These are phyloP conservation scores for Rhododendron griersonianum DNA, from an alignment of 148 eudicot species.

Conservation along the genomic window DNA sequence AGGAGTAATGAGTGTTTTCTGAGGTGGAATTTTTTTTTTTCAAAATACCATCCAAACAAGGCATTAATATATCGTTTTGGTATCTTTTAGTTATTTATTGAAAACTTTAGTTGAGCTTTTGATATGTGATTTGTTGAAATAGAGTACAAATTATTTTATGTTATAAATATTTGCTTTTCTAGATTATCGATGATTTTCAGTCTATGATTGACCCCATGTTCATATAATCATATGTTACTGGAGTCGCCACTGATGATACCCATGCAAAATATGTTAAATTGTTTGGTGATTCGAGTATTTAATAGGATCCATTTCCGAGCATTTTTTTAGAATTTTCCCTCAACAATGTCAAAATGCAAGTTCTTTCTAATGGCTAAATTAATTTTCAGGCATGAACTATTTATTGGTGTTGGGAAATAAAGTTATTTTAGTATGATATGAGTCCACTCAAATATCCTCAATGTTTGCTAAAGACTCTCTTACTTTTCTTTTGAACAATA, in stretches of 20 bases:
- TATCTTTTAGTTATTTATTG: too few species aligned
- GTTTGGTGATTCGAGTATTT: neutral
- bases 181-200: too few species aligned
- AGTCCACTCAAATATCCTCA: neutral
- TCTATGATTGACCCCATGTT: too few species aligned
- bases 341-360: neutral
- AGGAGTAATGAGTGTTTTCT: too few species aligned
- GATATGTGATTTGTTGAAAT: too few species aligned
- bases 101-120: too few species aligned
- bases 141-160: too few species aligned
- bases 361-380: neutral
- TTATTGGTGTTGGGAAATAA: neutral
- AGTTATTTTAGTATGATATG: neutral
- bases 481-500: neutral
- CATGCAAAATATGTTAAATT: neutral
- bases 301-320: neutral
- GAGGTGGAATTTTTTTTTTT: too few species aligned
- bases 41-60: too few species aligned
- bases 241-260: neutral
- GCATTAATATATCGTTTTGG: too few species aligned
- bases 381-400: neutral
- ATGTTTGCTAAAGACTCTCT: neutral
- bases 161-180: too few species aligned
- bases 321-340: neutral
- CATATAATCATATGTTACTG: too few species aligned